Base-by-base conservation (phyloP, 2,329 filamentous ascomycete species). In the Fusarium mundagurra region DNA sequence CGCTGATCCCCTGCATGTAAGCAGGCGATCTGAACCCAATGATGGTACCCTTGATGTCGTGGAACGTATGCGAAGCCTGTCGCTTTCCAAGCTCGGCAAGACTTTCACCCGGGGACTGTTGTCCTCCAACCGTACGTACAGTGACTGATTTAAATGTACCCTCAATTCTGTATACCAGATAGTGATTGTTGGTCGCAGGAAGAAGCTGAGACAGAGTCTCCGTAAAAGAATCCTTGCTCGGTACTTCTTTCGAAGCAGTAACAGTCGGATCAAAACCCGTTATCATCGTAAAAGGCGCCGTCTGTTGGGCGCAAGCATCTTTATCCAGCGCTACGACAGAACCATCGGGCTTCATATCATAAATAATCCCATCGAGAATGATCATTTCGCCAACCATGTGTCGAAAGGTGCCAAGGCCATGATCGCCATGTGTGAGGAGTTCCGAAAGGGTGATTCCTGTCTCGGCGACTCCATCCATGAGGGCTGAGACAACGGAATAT, bases 311-410 rank as follows among this genome's bases (percentile, higher is more conserved):
- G 4, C 61, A 73, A 4, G 58, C n/a, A 3, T 38, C 22, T 2
- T 10, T 27, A 2, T 67, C 69, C 5, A 75, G 51, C 0, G 61
- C 58, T 14, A 50, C 2, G 2, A 73, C 65, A 4, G 69, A 73
- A 2, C 71, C 71, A 24, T 76, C 71, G 4, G 64, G 45, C 9
- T 66, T 76, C 67, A 76, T 74, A 8, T 74, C 61, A 14, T 72
- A 76, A 4, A 74, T 27, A 5, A 36, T 8, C 3, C 68, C 73
- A 34, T 74, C 71, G 0, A 76, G 51, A 24, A 76, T 74, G 41
- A 76, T 73, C 74, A 76, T 76, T 20, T 76, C 74, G 2, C 74
- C 74, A 6, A 59, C 61, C 73, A 76, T 76, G 17, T 74, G 59
- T 29, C 65, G 68, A 61, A 76, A 76, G 16, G 74, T 76, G n/a